phyloP scores from a whole-genome alignment of 2,329 filamentous ascomycete genomes.

The Trichoderma harzianum region DNA sequence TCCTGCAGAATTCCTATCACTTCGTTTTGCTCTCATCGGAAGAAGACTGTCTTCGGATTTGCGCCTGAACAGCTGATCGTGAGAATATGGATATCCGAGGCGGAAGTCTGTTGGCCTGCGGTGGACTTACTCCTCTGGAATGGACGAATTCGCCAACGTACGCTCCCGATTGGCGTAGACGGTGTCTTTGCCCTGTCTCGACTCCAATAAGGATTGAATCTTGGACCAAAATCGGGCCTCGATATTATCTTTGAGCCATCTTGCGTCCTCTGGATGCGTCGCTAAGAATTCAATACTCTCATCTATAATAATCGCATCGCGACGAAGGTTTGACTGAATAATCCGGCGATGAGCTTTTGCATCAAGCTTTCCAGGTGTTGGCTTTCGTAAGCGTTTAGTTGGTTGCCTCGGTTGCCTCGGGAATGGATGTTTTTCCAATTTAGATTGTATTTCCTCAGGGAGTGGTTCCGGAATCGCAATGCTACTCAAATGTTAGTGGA shows the following conservation, averaged over 20 bases:
- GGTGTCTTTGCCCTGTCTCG: neutral
- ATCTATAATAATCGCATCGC: neutral
- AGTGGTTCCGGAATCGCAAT: neutral
- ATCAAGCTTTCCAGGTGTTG: neutral
- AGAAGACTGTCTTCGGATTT: neutral
- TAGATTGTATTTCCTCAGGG: neutral
- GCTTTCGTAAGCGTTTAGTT: neutral
- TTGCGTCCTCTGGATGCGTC: neutral
- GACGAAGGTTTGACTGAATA: neutral
- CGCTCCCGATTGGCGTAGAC: rapidly evolving
- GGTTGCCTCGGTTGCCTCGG: neutral
- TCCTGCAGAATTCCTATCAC: rapidly evolving
- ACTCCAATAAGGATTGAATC: neutral
- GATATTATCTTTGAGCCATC: neutral
- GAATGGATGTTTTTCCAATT: neutral
- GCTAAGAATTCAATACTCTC: neutral
- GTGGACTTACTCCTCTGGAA: rapidly evolving
- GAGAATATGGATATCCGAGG: neutral
- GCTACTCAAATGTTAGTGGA: neutral
- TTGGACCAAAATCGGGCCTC: neutral
- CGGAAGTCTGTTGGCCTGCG: neutral
- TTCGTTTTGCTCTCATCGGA: neutral
- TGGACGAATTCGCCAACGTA: neutral
- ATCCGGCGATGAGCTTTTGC: neutral
- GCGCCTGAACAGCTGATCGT: rapidly evolving